phyloP scores from a whole-genome alignment of 2,329 filamentous ascomycete genomes.

The Ophiostoma sp. region DNA sequence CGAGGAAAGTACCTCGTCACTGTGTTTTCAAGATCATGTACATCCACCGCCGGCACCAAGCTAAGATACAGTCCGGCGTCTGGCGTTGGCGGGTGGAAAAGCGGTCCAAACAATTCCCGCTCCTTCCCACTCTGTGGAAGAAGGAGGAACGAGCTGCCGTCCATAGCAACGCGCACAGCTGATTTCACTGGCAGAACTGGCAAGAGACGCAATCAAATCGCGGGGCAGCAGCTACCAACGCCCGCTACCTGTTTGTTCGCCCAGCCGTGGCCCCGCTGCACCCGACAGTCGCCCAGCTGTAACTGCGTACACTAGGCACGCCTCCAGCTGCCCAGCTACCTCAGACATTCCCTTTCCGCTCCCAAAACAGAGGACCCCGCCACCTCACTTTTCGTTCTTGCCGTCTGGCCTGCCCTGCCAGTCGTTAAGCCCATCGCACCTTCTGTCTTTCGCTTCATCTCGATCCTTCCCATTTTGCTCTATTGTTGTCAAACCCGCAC shows the following conservation, averaged over 20 bases:
- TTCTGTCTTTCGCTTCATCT: background rate
- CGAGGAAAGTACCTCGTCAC: background rate
- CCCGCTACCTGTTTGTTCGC: conserved; percentile 11
- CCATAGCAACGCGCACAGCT: conserved; percentile 7
- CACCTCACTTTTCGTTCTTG: conserved; percentile 23
- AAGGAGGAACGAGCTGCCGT: background rate
- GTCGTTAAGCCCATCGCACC: conserved; percentile 10
- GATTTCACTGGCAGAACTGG: background rate
- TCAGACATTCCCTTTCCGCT: background rate
- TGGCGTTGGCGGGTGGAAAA: background rate
- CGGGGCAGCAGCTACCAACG: background rate
- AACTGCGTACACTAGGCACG: background rate
- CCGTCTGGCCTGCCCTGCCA: conserved; percentile 13
- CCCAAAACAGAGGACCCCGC: conserved; percentile 20
- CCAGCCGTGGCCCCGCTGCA: background rate
- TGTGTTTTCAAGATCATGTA: background rate
- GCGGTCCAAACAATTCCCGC: background rate
- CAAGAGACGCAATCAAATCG: background rate
- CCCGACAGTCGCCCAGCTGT: background rate
- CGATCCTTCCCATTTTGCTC: background rate
- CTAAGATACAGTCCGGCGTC: background rate
- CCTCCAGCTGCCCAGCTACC: background rate
- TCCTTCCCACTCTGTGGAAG: background rate
- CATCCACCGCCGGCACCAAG: background rate
- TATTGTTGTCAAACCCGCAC: too few relatives aligned